These are phyloP conservation scores for Arthrocladium fulminans DNA, from an alignment of 2,329 filamentous ascomycete species.

Conservation along the genomic window DNA sequence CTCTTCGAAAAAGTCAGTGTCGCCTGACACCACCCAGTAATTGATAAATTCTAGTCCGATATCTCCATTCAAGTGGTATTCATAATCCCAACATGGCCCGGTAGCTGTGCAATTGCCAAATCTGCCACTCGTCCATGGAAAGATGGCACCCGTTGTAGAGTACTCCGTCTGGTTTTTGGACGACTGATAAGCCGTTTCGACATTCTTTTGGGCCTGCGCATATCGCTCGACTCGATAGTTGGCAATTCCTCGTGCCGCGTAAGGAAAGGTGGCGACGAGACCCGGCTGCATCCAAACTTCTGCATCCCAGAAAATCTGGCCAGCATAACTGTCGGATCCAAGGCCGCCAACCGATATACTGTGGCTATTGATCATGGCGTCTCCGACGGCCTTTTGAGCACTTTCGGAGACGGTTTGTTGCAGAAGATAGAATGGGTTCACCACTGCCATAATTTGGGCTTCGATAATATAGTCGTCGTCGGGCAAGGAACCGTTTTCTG, in stretches of 20 bases:
- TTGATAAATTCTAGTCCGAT: conserved; percentile 56
- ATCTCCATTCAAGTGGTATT: conserved; percentile 64
- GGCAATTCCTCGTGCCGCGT: conserved; percentile 53
- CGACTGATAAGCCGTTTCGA: conserved; percentile 45
- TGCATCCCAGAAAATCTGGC: conserved; percentile 57
- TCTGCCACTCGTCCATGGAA: conserved; percentile 58
- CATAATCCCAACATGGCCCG: conserved; percentile 59
- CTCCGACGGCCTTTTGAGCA: conserved; percentile 40
- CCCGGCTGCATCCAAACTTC: conserved; percentile 63
- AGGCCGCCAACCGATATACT: conserved; percentile 62
- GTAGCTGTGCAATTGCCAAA: conserved; percentile 61
- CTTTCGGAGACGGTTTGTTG: conserved; percentile 46
- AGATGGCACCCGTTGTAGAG: conserved; percentile 51
- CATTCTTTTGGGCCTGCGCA: conserved; percentile 52
- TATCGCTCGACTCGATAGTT: conserved; percentile 55
- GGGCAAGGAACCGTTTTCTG: conserved; percentile 49
- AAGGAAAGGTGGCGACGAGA: conserved; percentile 54
- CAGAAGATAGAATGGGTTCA: conserved; percentile 40
- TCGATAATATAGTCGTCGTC: conserved; percentile 48
- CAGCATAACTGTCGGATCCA: conserved; percentile 58
- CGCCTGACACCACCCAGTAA: conserved; percentile 52
- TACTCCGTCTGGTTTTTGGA: conserved; percentile 54
- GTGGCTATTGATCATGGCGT: conserved; percentile 47
- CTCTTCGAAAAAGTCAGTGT: conserved; percentile 47
- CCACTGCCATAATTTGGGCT: conserved; percentile 40